Percentiles rank a stretch among this genome's conserved stretches.
Evolutionary conservation across 2,329 filamentous ascomycete species (phyloP).

Genomic region (Mycogone perniciosa): DNA sequence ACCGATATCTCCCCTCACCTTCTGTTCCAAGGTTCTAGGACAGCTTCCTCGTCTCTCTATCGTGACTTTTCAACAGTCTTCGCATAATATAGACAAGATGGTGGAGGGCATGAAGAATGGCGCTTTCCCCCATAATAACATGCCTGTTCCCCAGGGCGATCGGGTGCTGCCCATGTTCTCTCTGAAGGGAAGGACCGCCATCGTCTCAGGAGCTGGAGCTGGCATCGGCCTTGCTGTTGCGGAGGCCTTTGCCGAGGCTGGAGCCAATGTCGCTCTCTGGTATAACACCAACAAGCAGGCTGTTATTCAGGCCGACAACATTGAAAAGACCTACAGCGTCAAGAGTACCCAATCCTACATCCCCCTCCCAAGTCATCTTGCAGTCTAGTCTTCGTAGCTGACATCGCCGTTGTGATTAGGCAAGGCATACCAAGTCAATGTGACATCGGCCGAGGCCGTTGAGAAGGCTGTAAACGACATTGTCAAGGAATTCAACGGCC

Average conservation of each 20-base stretch:
- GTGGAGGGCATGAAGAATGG: constrained; percentile 37
- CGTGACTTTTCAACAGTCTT: neutral
- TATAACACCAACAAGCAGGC: constrained; percentile 65
- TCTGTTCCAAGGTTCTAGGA: neutral
- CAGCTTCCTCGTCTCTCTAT: neutral
- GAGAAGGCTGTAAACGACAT: constrained; percentile 45
- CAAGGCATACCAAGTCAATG: constrained; percentile 50
- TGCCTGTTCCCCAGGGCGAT: constrained; percentile 38
- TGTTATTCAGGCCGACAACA: constrained; percentile 52
- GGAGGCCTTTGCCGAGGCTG: constrained; percentile 60
- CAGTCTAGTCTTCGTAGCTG: neutral
- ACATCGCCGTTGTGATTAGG: constrained; percentile 8
- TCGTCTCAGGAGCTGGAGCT: constrained; percentile 59
- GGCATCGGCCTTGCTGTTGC: constrained; percentile 63
- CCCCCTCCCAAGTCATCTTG: neutral
- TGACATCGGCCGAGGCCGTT: constrained; percentile 47
- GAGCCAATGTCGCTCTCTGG: constrained; percentile 66
- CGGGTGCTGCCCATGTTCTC: constrained; percentile 61
- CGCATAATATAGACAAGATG: constrained; percentile 21
- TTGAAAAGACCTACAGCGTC: constrained; percentile 60
- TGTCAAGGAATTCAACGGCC: constrained; percentile 62
- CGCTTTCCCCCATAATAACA: constrained; percentile 53
- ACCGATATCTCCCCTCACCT: neutral
- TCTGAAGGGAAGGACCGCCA: constrained; percentile 62
- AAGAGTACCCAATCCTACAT: constrained; percentile 45